Conservation (phyloP, 129 eudicot species). For the Kitagawia praeruptora region DNA sequence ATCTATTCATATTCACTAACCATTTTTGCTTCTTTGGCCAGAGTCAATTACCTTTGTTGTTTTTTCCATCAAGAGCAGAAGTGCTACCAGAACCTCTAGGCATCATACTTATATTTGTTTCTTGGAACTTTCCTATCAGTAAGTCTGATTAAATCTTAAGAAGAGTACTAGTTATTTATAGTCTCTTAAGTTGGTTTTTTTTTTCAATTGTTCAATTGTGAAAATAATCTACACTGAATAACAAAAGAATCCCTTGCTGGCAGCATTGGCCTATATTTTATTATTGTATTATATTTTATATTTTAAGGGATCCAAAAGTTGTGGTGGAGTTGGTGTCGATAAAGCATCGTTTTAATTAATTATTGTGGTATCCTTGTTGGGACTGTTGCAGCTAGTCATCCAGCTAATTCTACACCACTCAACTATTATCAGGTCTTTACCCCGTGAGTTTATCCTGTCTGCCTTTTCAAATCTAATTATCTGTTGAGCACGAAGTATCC, state of each 20-base stretch:
- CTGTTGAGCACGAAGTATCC: too few species aligned
- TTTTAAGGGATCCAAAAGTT: too few species aligned
- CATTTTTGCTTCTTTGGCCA: constrained; percentile 15
- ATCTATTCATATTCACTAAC: constrained; percentile 1
- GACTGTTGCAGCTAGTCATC: too few species aligned
- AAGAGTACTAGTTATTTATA: neutral
- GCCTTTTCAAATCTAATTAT: too few species aligned
- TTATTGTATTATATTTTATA: too few species aligned
- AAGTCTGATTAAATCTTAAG: constrained; percentile 19
- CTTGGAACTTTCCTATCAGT: constrained; percentile 92
- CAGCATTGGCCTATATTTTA: constrained; percentile 70
- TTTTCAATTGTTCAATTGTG: neutral
- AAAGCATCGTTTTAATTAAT: too few species aligned
- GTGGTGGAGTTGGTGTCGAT: too few species aligned
- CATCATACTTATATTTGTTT: constrained; percentile 51
- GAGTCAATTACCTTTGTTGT: constrained; percentile 51
- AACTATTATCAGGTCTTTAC: too few species aligned
- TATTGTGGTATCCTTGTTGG: too few species aligned
- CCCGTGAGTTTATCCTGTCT: too few species aligned
- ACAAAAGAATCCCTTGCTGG: constrained; percentile 11
- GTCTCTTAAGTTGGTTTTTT: neutral
- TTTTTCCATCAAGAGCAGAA: constrained; percentile 63
- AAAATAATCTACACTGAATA: neutral
- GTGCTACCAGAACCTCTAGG: constrained; percentile 85
- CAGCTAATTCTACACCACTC: too few species aligned